Evolutionary conservation across 345 rosid genomes (phyloP), one percentile per base, ranked within the genome.

Genomic region (Mangifera indica): DNA sequence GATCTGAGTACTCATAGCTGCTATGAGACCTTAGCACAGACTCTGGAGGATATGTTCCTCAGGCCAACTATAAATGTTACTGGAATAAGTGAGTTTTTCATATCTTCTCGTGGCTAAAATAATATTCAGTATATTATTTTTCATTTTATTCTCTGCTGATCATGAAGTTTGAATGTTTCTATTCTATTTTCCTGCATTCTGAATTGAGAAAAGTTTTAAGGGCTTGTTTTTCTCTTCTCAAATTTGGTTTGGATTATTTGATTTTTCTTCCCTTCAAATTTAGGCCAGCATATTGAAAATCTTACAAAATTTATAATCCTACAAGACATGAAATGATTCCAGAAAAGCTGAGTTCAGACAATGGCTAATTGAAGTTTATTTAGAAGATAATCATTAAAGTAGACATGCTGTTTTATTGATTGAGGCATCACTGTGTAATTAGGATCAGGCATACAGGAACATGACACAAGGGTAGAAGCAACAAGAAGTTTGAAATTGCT

Each of bases 41-140:
- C 91, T 21, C 75, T 95, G 71, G 91, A 88, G 81, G 82, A 85
- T 32, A 92, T 92, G 99, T 95, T 95, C 81, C 77, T 77, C 51
- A 75, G 62, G 55, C 76, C 88, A 57, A 62, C 78, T 63, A 20
- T 87, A 71, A 77, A 74, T 67, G 61, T 46, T 54, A 70, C 53
- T 71, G 21, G 74, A 40, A 55, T 37, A 21, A 51, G 89, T 90
- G 73, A 88, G 88, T 71, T 72, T 76, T 80, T 51, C 51, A 37
- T 24, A 37, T 54, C 49, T 60, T 52, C 25, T 64, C 44, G 34
- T 68, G 60, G 55, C 61, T 62, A 68, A 51, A 69, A 10, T 46
- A n/a, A 52, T 66, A 10, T 24, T 59, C 22, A 29, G 48, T 49
- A 18, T 6, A 14, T 21, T 12, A 13, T 26, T 24, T 46, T 26